Base-by-base conservation (phyloP, 306 rosid species). In the Lablab purpureus region DNA sequence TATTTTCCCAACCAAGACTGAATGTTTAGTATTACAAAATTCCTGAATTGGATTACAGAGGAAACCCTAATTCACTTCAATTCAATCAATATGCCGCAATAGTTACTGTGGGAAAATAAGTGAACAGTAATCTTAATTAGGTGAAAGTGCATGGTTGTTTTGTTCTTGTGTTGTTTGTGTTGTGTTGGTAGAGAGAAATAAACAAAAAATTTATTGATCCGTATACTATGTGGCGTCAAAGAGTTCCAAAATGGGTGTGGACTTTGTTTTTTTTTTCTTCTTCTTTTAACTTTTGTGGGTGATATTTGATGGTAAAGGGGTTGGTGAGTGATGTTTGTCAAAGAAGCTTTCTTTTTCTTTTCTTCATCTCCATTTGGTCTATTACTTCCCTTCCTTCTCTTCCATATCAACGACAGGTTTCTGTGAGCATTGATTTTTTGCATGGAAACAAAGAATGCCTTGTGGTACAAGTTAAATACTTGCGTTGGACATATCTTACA, bases 281-380 rank as follows among this genome's bases (percentile, higher is more conserved):
- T 25, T 27, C 1, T 30, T 32, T 18, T 1, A 43, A 46, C 2
- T 46, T 68, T 56, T 28, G 7, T 19, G 30, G 43, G n/a, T 56
- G 7, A 27, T 80, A 25, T 47, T 58, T 75, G 27, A 37, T 37
- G 50, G 73, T 62, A 70, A 78, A 75, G 84, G 22, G 80, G 83
- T 82, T 71, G 88, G 81, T 79, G 81, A 40, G 47, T 81, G 75
- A 75, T 43, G 64, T 71, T 87, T 75, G 84, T 84, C 86, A 81
- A 84, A 80, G 21, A 14, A 54, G 13, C 21, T 54, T 73, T 62
- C 15, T 36, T 51, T 77, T 81, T 23, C 40, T 73, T 73, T 65
- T 32, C 28, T 43, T 76, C 69, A 6, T 75, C 15, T 34, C 18
- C 11, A 25, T 58, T 22, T 67, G 22, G 14, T 73, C 21, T 54